A percentile compares a stretch with the other conserved stretches of the same genome.
phyloP scores from a whole-genome alignment of 495 filamentous ascomycete genomes.

The Hypoxylon subgilvum region DNA sequence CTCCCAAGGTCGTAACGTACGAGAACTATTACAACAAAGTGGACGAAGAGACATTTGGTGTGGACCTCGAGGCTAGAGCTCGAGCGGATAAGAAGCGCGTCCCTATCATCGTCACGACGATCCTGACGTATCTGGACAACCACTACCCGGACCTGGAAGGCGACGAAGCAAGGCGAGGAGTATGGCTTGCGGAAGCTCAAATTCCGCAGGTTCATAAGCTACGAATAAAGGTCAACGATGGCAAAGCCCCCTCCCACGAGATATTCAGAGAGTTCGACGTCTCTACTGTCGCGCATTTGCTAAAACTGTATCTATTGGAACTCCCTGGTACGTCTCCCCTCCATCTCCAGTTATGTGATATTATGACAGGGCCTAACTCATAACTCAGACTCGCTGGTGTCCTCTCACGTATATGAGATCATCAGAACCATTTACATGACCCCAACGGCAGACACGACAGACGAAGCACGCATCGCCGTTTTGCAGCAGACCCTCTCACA shows the following conservation, averaged over 20 bases:
- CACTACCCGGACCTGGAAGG: constrained; percentile 98
- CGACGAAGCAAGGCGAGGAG: constrained; percentile 87
- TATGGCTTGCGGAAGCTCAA: constrained; percentile 93
- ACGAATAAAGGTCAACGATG: constrained; percentile 81
- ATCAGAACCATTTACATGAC: constrained; percentile 95
- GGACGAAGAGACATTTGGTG: constrained; percentile 96
- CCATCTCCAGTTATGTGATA: background rate
- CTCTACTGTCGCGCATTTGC: constrained; percentile 86
- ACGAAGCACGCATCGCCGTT: constrained; percentile 79
- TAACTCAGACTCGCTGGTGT: constrained; percentile 85
- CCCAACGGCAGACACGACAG: constrained; percentile 71
- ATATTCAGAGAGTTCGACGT: constrained; percentile 86
- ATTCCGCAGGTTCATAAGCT: constrained; percentile 85
- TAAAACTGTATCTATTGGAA: constrained; percentile 96
- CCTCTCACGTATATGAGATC: constrained; percentile 98
- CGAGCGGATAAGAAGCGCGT: constrained; percentile 94
- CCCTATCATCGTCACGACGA: constrained; percentile 86
- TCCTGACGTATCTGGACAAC: constrained; percentile 92
- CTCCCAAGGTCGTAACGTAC: constrained; percentile 89
- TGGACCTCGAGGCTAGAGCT: constrained; percentile 93
- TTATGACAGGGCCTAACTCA: constrained; percentile 25
- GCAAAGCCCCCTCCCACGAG: constrained; percentile 78
- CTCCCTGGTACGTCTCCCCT: constrained; percentile 73
- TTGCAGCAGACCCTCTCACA: constrained; percentile 95
- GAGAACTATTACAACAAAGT: constrained; percentile 99